Percentiles rank a stretch among this genome's conserved stretches.
Evolutionary conservation across 2,329 filamentous ascomycete species (phyloP).

Genomic region (Fusarium heterosporum): DNA sequence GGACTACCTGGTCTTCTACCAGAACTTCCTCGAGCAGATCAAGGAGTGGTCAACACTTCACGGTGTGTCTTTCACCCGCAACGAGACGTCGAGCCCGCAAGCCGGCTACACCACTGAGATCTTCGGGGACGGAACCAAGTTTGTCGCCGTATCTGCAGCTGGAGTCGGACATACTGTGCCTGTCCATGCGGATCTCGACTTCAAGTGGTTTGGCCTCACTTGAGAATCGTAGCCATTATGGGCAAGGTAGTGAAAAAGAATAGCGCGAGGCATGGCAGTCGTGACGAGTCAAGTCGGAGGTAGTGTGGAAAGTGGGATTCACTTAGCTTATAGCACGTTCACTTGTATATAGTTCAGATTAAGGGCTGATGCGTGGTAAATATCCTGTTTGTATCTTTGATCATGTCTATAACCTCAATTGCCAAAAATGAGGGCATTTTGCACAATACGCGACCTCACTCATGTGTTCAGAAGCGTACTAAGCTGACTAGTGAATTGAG

Average conservation of each 20-base stretch:
- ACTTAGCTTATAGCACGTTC: no score
- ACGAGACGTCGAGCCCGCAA: neutral
- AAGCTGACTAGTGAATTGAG: no score
- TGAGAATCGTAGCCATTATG: fast-evolving
- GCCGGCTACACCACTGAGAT: constrained; percentile 4
- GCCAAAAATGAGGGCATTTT: no score
- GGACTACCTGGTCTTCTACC: constrained; percentile 8
- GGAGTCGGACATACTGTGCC: constrained; percentile 15
- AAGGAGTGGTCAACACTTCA: constrained; percentile 18
- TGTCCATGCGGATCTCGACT: constrained; percentile 7
- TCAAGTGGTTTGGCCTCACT: constrained; percentile 16
- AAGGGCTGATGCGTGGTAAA: no score
- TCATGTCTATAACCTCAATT: no score
- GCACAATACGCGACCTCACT: no score
- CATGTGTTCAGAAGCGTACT: no score
- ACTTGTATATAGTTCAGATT: no score
- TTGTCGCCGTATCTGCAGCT: constrained; percentile 10
- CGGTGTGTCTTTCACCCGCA: neutral
- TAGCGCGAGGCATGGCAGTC: neutral
- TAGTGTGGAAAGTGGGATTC: no score
- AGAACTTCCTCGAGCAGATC: constrained; percentile 20
- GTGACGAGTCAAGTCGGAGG: no score
- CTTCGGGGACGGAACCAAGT: constrained; percentile 12
- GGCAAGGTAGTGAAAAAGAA: fast-evolving
- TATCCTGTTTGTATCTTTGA: no score